Evolutionary conservation across 2,329 filamentous ascomycete genomes (phyloP).

Genomic region (Cladosporium halotolerans): DNA sequence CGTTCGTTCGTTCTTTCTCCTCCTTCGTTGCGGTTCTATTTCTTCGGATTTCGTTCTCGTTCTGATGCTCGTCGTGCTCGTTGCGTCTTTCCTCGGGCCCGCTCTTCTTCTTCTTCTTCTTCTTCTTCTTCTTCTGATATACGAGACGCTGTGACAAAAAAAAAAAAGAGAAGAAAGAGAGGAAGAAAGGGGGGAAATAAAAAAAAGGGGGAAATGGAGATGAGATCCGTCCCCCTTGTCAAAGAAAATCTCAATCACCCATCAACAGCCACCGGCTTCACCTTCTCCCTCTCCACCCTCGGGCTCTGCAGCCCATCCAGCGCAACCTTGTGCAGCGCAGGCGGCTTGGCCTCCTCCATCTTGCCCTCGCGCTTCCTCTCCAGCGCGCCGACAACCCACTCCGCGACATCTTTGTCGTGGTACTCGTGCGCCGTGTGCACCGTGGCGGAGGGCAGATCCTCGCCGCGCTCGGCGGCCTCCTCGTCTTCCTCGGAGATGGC

Average conservation of each 20-base stretch:
- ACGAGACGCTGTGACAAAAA: too few species aligned
- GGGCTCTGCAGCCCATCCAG: constrained; percentile 52
- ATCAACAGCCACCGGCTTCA: constrained; percentile 9
- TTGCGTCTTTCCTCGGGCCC: too few species aligned
- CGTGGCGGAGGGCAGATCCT: constrained; percentile 25
- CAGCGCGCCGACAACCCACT: constrained; percentile 72
- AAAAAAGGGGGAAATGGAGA: too few species aligned
- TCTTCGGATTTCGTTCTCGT: too few species aligned
- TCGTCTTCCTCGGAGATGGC: constrained; percentile 67
- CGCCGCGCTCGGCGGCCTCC: constrained; percentile 41
- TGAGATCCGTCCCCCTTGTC: not conserved
- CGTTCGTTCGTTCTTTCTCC: too few species aligned
- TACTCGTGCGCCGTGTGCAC: constrained; percentile 25
- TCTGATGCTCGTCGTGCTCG: too few species aligned
- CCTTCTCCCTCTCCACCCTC: not conserved
- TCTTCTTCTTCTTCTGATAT: too few species aligned
- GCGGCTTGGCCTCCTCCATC: constrained; percentile 54
- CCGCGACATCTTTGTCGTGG: constrained; percentile 72
- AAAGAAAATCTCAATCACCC: not conserved
- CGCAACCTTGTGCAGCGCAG: constrained; percentile 81
- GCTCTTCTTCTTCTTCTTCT: too few species aligned
- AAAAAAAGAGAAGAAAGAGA: too few species aligned
- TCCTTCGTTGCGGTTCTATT: too few species aligned
- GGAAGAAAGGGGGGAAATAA: too few species aligned
- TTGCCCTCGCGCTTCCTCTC: constrained; percentile 57